Base-by-base conservation (phyloP, 306 rosid species). In the Arachis stenosperma region DNA sequence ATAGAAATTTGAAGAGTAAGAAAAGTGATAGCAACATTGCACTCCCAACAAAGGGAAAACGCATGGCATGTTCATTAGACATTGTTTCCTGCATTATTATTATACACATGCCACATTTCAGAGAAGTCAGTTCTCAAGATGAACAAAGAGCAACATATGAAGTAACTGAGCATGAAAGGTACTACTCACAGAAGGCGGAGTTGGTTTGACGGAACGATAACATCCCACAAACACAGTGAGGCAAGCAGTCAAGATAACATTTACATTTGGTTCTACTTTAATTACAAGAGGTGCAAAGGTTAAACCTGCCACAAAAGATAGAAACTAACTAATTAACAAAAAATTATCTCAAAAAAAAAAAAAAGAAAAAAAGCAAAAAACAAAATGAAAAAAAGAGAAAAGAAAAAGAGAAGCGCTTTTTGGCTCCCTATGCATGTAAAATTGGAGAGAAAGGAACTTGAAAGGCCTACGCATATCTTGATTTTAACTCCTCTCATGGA, bases 21-120 rank as follows among this genome's bases (percentile, higher is more conserved):
- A 90, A 90, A 41, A 90, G 89, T 30, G 96, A 88, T 67, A 90
- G 80, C 74, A 90, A 84, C 93, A 90, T 90, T 36, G 96, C 96
- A 86, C 96, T 90, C 76, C 96, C 96, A 57, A 90, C 93, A 81
- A 90, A 83, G 8, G 96, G 96, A 46, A 90, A 90, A 15, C 96
- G 91, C 93, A 90, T 86, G 61, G 96, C 96, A 77, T 90, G 93
- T 72, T 88, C 96, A 75, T 87, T 90, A 29, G 96, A 90, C 96
- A 90, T 90, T 6, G 96, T 90, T 82, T 90, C 96, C 96, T 90
- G 84, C 87, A 84, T 7, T 5, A 77, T 70, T 70, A 53, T 63
- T 22, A 22, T 22, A 22, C 1, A 12, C 33, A 58, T 40, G 56
- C 64, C 52, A 77, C 11, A 46, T 46, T 71, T 54, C 52, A 59